Percentiles rank a stretch among this genome's conserved stretches.
These are phyloP conservation scores for Cercospora sesami DNA, from an alignment of 2,329 filamentous ascomycete genomes.

Conservation along the genomic window DNA sequence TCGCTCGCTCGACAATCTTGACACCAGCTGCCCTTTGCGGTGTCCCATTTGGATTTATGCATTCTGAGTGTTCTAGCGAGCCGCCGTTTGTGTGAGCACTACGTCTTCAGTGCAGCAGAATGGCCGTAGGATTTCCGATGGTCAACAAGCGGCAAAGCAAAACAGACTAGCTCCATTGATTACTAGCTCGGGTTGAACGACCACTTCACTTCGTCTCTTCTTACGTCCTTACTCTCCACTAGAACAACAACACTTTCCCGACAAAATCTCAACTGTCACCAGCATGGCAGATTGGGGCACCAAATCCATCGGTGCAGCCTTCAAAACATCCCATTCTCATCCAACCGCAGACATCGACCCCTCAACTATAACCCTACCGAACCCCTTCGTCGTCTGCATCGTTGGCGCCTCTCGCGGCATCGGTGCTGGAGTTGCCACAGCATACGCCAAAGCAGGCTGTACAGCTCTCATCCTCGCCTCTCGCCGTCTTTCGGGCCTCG, in stretches of 20 bases:
- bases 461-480: constrained; percentile 40
- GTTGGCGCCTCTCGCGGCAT: constrained; percentile 43
- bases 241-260: neutral
- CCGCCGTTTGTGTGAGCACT: neutral
- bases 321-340: constrained; percentile 17
- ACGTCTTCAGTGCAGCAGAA: neutral
- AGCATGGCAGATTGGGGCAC: constrained; percentile 21
- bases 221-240: neutral
- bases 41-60: neutral
- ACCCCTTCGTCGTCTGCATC: constrained; percentile 39
- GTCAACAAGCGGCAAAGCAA: neutral
- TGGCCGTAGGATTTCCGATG: neutral
- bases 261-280: neutral
- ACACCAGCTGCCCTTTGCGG: neutral
- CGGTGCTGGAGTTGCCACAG: constrained; percentile 39
- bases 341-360: constrained; percentile 17
- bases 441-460: constrained; percentile 40
- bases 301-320: constrained; percentile 12
- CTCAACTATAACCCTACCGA: constrained; percentile 27
- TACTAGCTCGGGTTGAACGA: neutral
- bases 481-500: constrained; percentile 34
- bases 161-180: neutral
- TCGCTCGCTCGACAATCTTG: neutral
- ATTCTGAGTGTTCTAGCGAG: neutral
- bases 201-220: neutral